phyloP scores from a whole-genome alignment of 116 monocot genomes.

The Dioscorea cayenensis region DNA sequence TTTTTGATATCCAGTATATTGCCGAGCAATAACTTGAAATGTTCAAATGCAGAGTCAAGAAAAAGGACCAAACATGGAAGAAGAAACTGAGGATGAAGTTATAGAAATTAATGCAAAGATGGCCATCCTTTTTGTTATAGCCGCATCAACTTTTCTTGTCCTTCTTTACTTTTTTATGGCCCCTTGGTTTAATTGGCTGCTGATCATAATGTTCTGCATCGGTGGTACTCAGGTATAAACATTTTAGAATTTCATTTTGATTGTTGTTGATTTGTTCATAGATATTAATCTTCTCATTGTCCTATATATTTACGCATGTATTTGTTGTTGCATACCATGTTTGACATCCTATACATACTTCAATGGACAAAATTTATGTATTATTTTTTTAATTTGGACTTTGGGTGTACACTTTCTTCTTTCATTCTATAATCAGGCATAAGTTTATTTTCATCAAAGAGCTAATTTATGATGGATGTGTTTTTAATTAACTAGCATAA shows the following conservation, averaged over 20 bases:
- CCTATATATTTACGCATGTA: too few relatives aligned
- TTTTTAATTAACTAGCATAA: too few relatives aligned
- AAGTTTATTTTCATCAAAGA: too few relatives aligned
- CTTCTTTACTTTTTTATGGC: constrained; percentile 54
- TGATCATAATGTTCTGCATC: constrained; percentile 59
- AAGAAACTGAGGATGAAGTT: constrained; percentile 36
- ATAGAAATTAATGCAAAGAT: constrained; percentile 50
- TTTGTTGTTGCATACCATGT: too few relatives aligned
- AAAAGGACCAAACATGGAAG: constrained; percentile 10
- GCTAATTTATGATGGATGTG: too few relatives aligned
- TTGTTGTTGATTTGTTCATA: not conserved
- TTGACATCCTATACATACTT: too few relatives aligned
- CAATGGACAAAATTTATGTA: too few relatives aligned
- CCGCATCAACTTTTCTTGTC: constrained; percentile 49
- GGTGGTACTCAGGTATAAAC: constrained; percentile 47
- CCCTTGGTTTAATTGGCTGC: constrained; percentile 42
- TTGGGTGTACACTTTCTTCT: too few relatives aligned
- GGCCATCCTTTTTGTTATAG: constrained; percentile 55
- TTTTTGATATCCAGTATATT: too few relatives aligned
- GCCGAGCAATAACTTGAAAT: not conserved
- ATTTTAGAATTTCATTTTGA: not conserved
- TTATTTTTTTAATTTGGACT: too few relatives aligned
- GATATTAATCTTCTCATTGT: not conserved
- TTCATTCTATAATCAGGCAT: too few relatives aligned
- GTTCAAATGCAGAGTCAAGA: constrained; percentile 17